These are phyloP conservation scores for Kwoniella botswanensis DNA, from an alignment of 768 basidiomycete species.

Conservation along the genomic window DNA sequence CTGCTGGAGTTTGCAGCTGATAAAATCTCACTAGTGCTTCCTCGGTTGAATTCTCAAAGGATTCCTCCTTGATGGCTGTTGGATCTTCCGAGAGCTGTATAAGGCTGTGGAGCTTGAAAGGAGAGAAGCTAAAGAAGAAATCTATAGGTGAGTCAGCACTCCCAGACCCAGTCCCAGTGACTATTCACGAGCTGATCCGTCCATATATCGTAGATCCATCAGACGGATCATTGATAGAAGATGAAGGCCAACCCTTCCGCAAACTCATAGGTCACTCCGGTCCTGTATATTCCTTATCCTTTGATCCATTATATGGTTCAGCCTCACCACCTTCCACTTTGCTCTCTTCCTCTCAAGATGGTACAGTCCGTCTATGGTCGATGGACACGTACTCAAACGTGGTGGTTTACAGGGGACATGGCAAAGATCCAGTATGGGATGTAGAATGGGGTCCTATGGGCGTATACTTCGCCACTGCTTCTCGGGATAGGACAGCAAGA, in stretches of 20 bases:
- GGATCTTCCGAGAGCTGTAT: slow-evolving; percentile 97
- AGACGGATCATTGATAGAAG: slow-evolving; percentile 69
- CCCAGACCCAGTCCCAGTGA: too few species aligned
- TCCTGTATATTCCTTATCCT: slow-evolving; percentile 90
- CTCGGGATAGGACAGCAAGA: slow-evolving; percentile 89
- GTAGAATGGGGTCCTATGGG: slow-evolving; percentile 99
- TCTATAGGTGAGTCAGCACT: slow-evolving; percentile 34
- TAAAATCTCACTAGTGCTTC: slow-evolving; percentile 66
- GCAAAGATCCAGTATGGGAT: slow-evolving; percentile 95
- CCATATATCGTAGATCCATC: slow-evolving; percentile 25
- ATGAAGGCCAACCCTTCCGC: slow-evolving; percentile 81
- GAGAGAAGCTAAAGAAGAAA: slow-evolving; percentile 71
- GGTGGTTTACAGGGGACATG: slow-evolving; percentile 89
- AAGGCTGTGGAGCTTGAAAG: slow-evolving; percentile 91
- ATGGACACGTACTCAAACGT: slow-evolving; percentile 92
- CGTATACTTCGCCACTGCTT: slow-evolving; percentile 96
- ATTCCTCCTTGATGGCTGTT: slow-evolving; percentile 88
- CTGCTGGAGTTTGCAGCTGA: not conserved
- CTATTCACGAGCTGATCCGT: not conserved
- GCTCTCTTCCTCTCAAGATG: slow-evolving; percentile 89
- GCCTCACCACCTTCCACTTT: slow-evolving; percentile 83
- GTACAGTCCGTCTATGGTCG: slow-evolving; percentile 90
- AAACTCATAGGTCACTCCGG: slow-evolving; percentile 97
- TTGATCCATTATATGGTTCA: slow-evolving; percentile 89
- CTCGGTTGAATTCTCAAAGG: slow-evolving; percentile 84